Conservation (phyloP, 768 basidiomycete species). For the Serendipita sp. region DNA sequence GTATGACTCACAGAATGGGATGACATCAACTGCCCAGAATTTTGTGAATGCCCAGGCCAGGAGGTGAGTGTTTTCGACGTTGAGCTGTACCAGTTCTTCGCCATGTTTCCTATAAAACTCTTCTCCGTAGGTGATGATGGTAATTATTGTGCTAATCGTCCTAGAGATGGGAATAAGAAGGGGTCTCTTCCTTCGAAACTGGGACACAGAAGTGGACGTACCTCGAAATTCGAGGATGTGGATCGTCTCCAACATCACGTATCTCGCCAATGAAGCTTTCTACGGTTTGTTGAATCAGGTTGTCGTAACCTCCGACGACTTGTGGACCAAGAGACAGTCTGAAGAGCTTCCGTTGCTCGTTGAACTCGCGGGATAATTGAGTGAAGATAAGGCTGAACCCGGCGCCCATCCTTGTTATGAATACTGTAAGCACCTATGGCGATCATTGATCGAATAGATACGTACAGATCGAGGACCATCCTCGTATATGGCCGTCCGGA, state of each 20-base stretch:
- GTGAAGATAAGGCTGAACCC: background rate
- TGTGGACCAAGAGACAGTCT: background rate
- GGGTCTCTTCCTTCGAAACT: background rate
- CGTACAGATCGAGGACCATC: conserved; percentile 6
- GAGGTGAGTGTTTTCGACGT: background rate
- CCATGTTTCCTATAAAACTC: background rate
- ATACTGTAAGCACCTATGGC: background rate
- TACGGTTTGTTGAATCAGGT: background rate
- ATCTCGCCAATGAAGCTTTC: background rate
- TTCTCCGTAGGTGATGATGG: background rate
- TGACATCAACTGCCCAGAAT: background rate
- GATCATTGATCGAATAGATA: background rate
- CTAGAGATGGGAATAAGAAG: background rate
- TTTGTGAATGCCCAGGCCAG: background rate
- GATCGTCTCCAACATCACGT: background rate
- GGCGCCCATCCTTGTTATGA: background rate
- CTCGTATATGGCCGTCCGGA: conserved; percentile 13
- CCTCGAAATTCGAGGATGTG: background rate
- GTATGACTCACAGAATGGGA: background rate
- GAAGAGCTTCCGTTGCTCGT: background rate
- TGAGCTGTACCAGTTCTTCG: background rate
- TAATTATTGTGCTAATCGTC: background rate
- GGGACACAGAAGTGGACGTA: too few species aligned
- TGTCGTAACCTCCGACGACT: background rate
- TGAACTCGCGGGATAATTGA: background rate